Evolutionary conservation across 441 rosid species (phyloP).

Genomic region (Gossypium schwendimanii): DNA sequence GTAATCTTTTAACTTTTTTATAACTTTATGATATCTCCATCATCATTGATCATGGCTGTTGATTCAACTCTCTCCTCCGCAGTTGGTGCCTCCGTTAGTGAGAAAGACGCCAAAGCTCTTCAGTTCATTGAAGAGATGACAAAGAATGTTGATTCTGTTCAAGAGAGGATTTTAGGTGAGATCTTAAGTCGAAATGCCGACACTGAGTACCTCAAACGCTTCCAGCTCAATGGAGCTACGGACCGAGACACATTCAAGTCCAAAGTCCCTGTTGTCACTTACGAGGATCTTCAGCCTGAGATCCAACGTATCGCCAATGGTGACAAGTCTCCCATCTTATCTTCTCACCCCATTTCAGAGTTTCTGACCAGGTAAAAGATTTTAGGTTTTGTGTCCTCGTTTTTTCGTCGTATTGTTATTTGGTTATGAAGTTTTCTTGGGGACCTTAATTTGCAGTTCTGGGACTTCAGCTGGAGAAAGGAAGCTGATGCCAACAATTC

Average conservation of each 20-base stretch:
- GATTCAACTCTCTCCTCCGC: conserved; percentile 34
- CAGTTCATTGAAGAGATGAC: conserved; percentile 57
- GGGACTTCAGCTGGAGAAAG: conserved; percentile 79
- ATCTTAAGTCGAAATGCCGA: conserved; percentile 39
- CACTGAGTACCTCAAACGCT: conserved; percentile 52
- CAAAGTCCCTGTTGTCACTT: conserved; percentile 46
- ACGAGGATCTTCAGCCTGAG: conserved; percentile 52
- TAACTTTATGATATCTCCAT: not conserved
- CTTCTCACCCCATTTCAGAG: conserved; percentile 55
- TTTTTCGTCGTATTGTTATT: too few species aligned
- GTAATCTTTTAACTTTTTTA: not conserved
- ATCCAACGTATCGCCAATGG: conserved; percentile 67
- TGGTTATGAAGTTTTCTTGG: not conserved
- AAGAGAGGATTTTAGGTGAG: conserved; percentile 37
- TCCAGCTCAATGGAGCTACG: conserved; percentile 32
- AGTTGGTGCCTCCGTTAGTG: conserved; percentile 23
- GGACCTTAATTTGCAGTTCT: conserved; percentile 50
- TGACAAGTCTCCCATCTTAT: conserved; percentile 55
- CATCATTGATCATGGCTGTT: conserved; percentile 31
- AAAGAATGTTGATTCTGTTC: conserved; percentile 35
- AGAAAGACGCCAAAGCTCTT: conserved; percentile 47
- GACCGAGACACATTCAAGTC: conserved; percentile 47
- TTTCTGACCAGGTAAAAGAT: conserved; percentile 53
- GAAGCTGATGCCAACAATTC: conserved; percentile 65
- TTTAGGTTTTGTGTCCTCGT: not conserved